Evolutionary conservation across 495 filamentous ascomycete species (phyloP), one percentile per base, ranked within the genome.

Genomic region (Chaetomium fimeti): DNA sequence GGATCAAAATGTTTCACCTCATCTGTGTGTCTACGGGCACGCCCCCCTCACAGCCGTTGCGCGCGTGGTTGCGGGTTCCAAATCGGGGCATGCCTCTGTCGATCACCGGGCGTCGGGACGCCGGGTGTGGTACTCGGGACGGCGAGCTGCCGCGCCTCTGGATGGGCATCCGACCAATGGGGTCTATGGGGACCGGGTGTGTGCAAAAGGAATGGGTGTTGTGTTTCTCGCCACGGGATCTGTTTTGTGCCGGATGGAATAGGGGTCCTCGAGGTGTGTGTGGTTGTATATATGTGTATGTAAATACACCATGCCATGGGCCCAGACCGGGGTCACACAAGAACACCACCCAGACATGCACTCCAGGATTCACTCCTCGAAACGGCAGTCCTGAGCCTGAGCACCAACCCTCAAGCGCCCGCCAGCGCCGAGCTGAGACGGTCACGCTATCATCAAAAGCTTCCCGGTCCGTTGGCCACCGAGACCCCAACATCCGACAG

Each of bases 1-100:
- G 55, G 55, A 27, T 43, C 54, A 11, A 57, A 43, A 25, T 57
- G 55, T 57, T 38, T 57, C 55, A 27, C 55, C 15, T 20, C 13
- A 42, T 25, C 38, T 57, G 55, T 9, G 22, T 2, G 2, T 43
- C n/a, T 42, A 57, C 55, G 38, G 55, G 11, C 38, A 57, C 55
- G 3, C 27, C 53, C 28, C 48, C 11, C 11, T 20, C 52, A n/a
- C 3, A 56, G 25, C 4, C 55, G 32, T 36, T 36, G 32, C 32
- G 32, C 29, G 29, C 13, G n/a, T 13, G 27, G 27, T 20, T 57
- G n/a, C 7, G 22, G 2, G 9, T 20, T 9, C 55, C 38, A 15
- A 20, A 57, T 57, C 36, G 55, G 55, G 55, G 36, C 32, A 43
- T 57, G 36, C 27, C 2, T 3, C 15, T n/a, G 55, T 57, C 55